phyloP scores from a whole-genome alignment of 208 protist genomes.

The Trichomonas tenax region DNA sequence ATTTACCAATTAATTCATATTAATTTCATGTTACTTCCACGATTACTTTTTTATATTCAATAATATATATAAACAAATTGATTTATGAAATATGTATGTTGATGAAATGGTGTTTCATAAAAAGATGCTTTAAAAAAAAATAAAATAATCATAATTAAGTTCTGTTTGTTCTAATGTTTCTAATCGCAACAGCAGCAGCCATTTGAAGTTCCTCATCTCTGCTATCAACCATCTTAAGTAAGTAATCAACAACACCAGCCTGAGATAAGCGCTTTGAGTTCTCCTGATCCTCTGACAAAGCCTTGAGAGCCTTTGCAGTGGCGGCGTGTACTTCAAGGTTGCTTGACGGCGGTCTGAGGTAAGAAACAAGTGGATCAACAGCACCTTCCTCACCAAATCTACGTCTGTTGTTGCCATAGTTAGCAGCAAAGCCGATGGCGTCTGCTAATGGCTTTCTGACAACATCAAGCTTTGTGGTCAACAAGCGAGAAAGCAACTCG shows the following conservation, averaged over 20 bases:
- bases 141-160: neutral
- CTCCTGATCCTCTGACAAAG: neutral
- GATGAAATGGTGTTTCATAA: too few species aligned
- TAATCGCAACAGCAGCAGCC: slow-evolving; percentile 16
- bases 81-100: too few species aligned
- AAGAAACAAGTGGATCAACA: neutral
- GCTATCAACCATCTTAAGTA: slow-evolving; percentile 9
- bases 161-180: slow-evolving; percentile 19
- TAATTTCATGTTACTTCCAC: neutral
- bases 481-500: neutral
- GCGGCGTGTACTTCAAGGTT: neutral
- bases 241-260: slow-evolving; percentile 3
- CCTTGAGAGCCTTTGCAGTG: slow-evolving; percentile 5
- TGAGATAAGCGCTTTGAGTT: neutral
- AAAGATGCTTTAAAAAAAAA: neutral
- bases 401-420: neutral
- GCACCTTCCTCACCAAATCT: slow-evolving; percentile 13
- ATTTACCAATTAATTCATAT: neutral
- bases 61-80: too few species aligned
- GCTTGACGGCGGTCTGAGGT: neutral
- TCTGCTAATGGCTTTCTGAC: neutral
- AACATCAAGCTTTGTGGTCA: neutral
- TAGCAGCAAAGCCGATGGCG: neutral
- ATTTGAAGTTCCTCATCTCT: neutral
- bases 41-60: too few species aligned